Base-by-base conservation (phyloP, 2,329 filamentous ascomycete species). In the Paecilomyces sp. region DNA sequence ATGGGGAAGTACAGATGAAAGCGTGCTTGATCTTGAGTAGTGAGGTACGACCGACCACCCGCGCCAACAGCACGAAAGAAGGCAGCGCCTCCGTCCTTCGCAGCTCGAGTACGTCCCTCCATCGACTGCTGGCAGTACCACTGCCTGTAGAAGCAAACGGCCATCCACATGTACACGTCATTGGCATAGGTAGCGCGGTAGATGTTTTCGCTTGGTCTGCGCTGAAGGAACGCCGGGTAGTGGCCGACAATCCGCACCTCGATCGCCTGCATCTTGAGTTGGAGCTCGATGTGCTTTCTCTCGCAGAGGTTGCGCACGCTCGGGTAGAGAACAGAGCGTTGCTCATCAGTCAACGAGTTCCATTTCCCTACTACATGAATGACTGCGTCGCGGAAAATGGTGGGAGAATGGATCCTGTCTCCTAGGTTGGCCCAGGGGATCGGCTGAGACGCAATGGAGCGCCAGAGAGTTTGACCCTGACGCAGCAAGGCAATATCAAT, bases 131-230 rank as follows among this genome's bases (percentile, higher is more conserved):
- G 73, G 1, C 70, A 71, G 33, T 81, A 65, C 76, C 77, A 82
- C 65, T 83, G 77, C 0, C 77, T 76, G 66, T 80, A 78, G 56
- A 80, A 75, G 7, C 64, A 66, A 7, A 82, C 69, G 3, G 76
- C 76, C 69, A 82, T 79, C 81, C 81, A 83, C 63, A 78, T 72
- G 61, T 82, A 74, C 60, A 83, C 79, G 61, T 83, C 78, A 60
- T 74, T 77, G 22, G 72, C 69, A 62, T 82, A 83, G 15, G 71
- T 70, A 53, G 76, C 74, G 34, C 79, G 77, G 56, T 71, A 68
- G 47, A 72, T 71, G 22, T 69, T 68, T 58, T 73, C 69, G 41
- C 61, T 64, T 4, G 65, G 71, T 24, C 67, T 41, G 62, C 71
- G 57, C 61, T 63, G 58, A 74, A 76, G 73, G 77, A 81, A 63